These are phyloP conservation scores for Torulaspora maleeae DNA, from an alignment of 805 yeast genomes.

Conservation along the genomic window DNA sequence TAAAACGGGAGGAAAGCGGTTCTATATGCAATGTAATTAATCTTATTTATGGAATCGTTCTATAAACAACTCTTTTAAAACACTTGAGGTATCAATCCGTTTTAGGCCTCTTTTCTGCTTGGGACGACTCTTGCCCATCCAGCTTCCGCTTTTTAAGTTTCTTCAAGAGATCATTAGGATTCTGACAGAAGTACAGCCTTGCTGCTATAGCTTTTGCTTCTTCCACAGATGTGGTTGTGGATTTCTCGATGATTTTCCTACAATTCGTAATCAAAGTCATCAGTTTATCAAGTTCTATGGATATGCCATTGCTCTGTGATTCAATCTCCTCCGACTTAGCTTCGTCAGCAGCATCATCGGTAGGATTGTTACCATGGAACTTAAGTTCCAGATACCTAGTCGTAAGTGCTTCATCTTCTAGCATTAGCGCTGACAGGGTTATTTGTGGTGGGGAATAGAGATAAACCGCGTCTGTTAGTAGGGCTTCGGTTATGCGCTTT, in stretches of 20 bases:
- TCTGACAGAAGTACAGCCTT: conserved; percentile 57
- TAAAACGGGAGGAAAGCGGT: not conserved
- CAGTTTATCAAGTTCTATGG: conserved; percentile 40
- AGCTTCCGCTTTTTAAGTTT: conserved; percentile 44
- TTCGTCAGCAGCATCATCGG: conserved; percentile 5
- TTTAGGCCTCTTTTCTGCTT: not conserved
- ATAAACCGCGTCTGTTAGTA: conserved; percentile 71
- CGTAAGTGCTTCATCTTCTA: conserved; percentile 57
- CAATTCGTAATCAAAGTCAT: conserved; percentile 47
- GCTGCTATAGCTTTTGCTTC: conserved; percentile 60
- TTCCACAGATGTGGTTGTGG: conserved; percentile 49
- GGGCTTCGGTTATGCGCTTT: conserved; percentile 57
- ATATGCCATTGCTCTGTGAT: conserved; percentile 9
- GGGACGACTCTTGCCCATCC: conserved; percentile 1
- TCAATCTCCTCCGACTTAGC: conserved; percentile 15
- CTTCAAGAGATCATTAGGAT: conserved; percentile 52
- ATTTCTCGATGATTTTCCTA: conserved; percentile 41
- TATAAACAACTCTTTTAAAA: not conserved
- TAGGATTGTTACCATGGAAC: conserved; percentile 37
- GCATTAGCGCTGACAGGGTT: conserved; percentile 79
- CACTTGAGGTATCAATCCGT: not conserved
- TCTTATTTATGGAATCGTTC: not conserved
- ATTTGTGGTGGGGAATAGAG: conserved; percentile 91
- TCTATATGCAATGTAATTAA: not conserved
- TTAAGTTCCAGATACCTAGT: conserved; percentile 64